Evolutionary conservation across 2,329 filamentous ascomycete genomes (phyloP).

Genomic region (Cladosporium velox): DNA sequence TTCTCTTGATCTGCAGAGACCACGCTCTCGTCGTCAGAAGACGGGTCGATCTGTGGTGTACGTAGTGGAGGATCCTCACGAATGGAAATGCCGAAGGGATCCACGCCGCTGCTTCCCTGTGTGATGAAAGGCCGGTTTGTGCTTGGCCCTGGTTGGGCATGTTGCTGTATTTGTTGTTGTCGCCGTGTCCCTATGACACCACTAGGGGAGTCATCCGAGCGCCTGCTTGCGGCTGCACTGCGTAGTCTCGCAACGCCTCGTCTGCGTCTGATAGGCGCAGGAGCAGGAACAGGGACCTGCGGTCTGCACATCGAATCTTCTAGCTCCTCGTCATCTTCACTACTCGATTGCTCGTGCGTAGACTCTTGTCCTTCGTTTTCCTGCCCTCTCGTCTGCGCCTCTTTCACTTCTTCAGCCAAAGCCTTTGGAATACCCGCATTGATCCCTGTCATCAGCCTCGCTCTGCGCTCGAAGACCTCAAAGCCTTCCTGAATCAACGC

Average conservation of each 20-base stretch:
- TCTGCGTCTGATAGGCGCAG: conserved; percentile 29
- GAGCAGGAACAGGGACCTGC: conserved; percentile 26
- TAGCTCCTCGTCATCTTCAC: conserved; percentile 24
- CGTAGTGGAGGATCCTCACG: conserved; percentile 14
- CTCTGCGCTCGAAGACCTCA: conserved; percentile 57
- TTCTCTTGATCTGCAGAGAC: conserved; percentile 52
- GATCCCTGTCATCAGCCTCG: conserved; percentile 63
- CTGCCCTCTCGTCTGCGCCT: conserved; percentile 56
- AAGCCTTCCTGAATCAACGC: conserved; percentile 61
- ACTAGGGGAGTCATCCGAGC: conserved; percentile 30
- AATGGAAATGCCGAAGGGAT: conserved; percentile 11
- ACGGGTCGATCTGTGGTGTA: conserved; percentile 17
- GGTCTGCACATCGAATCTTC: conserved; percentile 22
- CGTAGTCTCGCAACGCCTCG: conserved; percentile 33
- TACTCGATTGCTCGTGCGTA: background rate
- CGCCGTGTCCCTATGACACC: conserved; percentile 26
- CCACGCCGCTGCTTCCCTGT: conserved; percentile 24
- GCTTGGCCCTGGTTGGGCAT: conserved; percentile 4
- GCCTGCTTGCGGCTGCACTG: conserved; percentile 25
- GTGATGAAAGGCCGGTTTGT: conserved; percentile 29
- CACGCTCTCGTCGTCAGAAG: conserved; percentile 38
- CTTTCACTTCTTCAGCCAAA: conserved; percentile 48
- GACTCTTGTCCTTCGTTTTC: conserved; percentile 24
- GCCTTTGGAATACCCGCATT: conserved; percentile 57
- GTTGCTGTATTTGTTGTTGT: conserved; percentile 18